phyloP scores from a whole-genome alignment of 805 yeast species.

The Candida insectalens region DNA sequence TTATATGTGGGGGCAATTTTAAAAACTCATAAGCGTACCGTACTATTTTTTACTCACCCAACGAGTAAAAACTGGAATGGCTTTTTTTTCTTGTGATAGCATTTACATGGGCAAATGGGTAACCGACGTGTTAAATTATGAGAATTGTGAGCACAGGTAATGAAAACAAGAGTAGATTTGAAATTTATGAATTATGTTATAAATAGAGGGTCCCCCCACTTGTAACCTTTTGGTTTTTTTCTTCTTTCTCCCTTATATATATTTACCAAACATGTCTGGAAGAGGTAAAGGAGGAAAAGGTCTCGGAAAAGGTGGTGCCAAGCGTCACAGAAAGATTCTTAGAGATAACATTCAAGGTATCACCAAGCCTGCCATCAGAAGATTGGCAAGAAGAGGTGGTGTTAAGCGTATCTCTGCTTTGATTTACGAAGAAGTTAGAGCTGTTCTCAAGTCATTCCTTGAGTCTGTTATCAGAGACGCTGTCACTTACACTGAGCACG shows the following conservation, averaged over 20 bases:
- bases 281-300: conserved; percentile 99
- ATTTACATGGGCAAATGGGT: no score
- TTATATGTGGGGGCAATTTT: not conserved
- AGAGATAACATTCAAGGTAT: conserved; percentile 99
- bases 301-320: conserved; percentile 99
- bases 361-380: conserved; percentile 99
- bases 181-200: no score
- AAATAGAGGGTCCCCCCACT: no score
- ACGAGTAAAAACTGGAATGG: conserved; percentile 4
- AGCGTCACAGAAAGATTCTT: conserved; percentile 98
- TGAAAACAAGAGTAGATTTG: no score
- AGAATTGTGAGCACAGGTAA: no score
- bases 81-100: no score
- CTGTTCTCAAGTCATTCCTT: conserved; percentile 89
- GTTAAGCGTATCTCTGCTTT: conserved; percentile 99
- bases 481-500: conserved; percentile 99
- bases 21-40: not conserved
- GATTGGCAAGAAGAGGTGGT: conserved; percentile 99
- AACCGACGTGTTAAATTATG: no score
- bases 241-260: no score
- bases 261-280: conserved; percentile 68
- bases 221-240: no score
- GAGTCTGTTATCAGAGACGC: conserved; percentile 98
- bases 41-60: conserved; percentile 1
- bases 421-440: conserved; percentile 98